phyloP scores from a whole-genome alignment of 306 rosid genomes.

The Trifolium pratense region DNA sequence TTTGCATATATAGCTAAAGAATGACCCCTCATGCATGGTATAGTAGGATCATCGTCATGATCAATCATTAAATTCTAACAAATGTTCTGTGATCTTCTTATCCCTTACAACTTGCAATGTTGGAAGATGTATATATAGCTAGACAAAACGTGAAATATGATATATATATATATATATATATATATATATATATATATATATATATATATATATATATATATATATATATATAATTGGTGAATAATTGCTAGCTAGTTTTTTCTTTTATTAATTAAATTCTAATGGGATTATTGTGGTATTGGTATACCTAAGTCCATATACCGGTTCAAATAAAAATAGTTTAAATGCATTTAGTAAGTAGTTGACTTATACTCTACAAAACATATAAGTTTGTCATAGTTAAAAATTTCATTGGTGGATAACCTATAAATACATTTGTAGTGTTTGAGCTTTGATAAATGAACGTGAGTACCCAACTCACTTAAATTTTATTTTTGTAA shows the following conservation, averaged over 20 bases:
- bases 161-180: too few species aligned
- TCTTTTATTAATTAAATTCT: neutral
- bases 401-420: too few species aligned
- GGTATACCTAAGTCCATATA: neutral
- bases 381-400: too few species aligned
- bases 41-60: constrained; percentile 17
- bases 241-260: neutral
- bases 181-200: too few species aligned
- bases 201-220: too few species aligned
- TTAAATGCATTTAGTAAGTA: too few species aligned
- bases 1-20: constrained; percentile 17
- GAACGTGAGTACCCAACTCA: too few species aligned
- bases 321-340: neutral
- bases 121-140: neutral
- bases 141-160: neutral
- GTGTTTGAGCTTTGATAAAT: too few species aligned
- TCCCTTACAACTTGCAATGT: constrained; percentile 4
- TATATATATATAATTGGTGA: neutral
- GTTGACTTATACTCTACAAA: too few species aligned
- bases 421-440: too few species aligned
- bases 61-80: constrained; percentile 14
- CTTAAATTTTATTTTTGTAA: too few species aligned
- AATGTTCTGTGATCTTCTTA: neutral
- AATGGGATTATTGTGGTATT: neutral
- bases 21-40: constrained; percentile 20